Conservation (phyloP, 2,329 filamentous ascomycete genomes). For the Leptographium flavum region DNA sequence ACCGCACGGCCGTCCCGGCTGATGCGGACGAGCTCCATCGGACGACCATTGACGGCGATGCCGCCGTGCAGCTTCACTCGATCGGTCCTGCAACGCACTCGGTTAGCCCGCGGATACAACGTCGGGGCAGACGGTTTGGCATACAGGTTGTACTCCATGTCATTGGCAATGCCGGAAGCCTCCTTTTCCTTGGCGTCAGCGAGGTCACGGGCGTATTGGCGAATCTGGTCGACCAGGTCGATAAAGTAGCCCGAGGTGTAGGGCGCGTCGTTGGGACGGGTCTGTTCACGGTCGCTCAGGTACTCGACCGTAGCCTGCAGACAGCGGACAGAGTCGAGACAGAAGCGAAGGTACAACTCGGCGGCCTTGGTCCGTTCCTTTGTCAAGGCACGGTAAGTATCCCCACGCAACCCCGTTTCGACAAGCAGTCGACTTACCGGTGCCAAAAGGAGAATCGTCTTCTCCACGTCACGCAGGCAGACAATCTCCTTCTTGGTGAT, state of each 20-base stretch:
- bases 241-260: slow-evolving; percentile 96
- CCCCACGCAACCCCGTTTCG: slow-evolving; percentile 42
- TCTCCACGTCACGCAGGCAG: slow-evolving; percentile 86
- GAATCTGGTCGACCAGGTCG: slow-evolving; percentile 88
- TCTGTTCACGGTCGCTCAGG: slow-evolving; percentile 75
- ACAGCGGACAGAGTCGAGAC: slow-evolving; percentile 78
- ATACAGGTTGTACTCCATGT: slow-evolving; percentile 46
- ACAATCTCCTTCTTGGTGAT: slow-evolving; percentile 77
- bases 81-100: slow-evolving; percentile 31
- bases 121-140: slow-evolving; percentile 9
- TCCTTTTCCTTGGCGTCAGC: slow-evolving; percentile 57
- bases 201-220: slow-evolving; percentile 75
- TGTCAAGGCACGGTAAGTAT: slow-evolving; percentile 56
- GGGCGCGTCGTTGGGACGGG: slow-evolving; percentile 68
- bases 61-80: slow-evolving; percentile 72
- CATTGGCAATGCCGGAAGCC: slow-evolving; percentile 32
- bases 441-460: slow-evolving; percentile 80
- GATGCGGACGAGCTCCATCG: slow-evolving; percentile 70
- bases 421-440: slow-evolving; percentile 61
- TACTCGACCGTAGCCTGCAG: slow-evolving; percentile 80
- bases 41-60: slow-evolving; percentile 65
- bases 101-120: background rate
- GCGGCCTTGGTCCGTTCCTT: slow-evolving; percentile 67
- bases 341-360: slow-evolving; percentile 68
- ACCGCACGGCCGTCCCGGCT: slow-evolving; percentile 68